Evolutionary conservation across 2,329 filamentous ascomycete species (phyloP), one percentile per base, ranked within the genome.

Genomic region (Fusarium fracticaudum): DNA sequence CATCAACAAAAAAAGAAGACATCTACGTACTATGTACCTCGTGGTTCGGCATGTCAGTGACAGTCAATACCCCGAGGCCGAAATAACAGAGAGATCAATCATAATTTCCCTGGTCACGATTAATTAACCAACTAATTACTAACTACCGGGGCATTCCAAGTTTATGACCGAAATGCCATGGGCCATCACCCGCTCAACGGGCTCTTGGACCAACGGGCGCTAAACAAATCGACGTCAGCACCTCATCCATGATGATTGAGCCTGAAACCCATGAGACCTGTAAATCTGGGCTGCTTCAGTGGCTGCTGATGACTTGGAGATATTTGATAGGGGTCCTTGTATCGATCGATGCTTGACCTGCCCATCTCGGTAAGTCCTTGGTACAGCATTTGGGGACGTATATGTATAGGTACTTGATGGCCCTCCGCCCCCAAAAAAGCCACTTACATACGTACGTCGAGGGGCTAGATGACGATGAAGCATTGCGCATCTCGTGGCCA

Each of bases 391-490:
- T 58, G 31, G 22, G 20, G 40, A 31, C 17, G 24, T 24, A 24
- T 24, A 64, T 55, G 71, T 74, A 74, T 9, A 50, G 59, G 55
- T 74, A 74, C 71, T 66, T 70, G 17, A 33, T 40, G 14, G 15
- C 18, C 55, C 55, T 62, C 53, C 53, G 64, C 65, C 70, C 66
- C 66, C 57, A 40, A 60, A 45, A 57, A 73, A 70, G 71, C 72
- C 69, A 74, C 68, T 62, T 60, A 62, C 64, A 67, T 60, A 72
- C 69, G 64, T 57, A 63, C 41, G 29, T 57, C 24, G 45, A 64
- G 60, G 53, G 41, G 65, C 61, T 40, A 50, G 69, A 75, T 73
- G 72, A 75, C 68, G 72, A 74, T 73, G 37, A 70, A 69, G 72
- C 71, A 63, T 65, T 69, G 67, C 59, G 63, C 60, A 70, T 59